A percentile compares a stretch with the other conserved stretches of the same genome.
Evolutionary conservation across 768 basidiomycete genomes (phyloP).

Genomic region (Exsudoporus frostii): DNA sequence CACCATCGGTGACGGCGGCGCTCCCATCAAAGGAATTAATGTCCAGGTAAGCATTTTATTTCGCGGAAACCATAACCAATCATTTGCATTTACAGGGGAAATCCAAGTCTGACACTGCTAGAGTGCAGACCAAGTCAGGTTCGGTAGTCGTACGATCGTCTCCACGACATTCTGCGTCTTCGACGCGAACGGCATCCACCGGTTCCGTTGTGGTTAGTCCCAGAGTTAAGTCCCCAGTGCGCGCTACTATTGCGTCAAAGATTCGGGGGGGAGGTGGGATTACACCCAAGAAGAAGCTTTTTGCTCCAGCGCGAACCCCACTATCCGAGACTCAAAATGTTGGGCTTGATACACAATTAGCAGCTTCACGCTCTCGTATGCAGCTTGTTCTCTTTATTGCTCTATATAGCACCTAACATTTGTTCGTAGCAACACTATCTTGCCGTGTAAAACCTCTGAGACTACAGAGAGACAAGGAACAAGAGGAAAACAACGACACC

Average conservation of each 20-base stretch:
- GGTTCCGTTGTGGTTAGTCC: background rate
- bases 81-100: constrained; percentile 12
- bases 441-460: constrained; percentile 13
- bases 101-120: constrained; percentile 11
- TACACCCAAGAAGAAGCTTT: constrained; percentile 24
- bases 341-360: constrained; percentile 7
- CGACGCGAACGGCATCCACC: constrained; percentile 8
- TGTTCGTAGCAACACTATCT: constrained; percentile 8
- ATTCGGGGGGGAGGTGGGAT: constrained; percentile 20
- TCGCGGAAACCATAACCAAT: background rate
- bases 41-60: constrained; percentile 48
- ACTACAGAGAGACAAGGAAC: constrained; percentile 7
- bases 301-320: constrained; percentile 19
- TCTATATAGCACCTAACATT: background rate
- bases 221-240: constrained; percentile 22
- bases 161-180: constrained; percentile 4
- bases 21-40: constrained; percentile 49
- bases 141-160: constrained; percentile 9
- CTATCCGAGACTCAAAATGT: constrained; percentile 25
- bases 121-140: constrained; percentile 10
- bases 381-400: background rate
- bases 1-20: constrained; percentile 45
- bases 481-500: constrained; percentile 1
- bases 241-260: constrained; percentile 13
- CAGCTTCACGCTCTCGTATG: constrained; percentile 22